Percentiles rank a stretch among this genome's conserved stretches.
These are phyloP conservation scores for Arthromyces matolae DNA, from an alignment of 768 basidiomycete genomes.

Conservation along the genomic window DNA sequence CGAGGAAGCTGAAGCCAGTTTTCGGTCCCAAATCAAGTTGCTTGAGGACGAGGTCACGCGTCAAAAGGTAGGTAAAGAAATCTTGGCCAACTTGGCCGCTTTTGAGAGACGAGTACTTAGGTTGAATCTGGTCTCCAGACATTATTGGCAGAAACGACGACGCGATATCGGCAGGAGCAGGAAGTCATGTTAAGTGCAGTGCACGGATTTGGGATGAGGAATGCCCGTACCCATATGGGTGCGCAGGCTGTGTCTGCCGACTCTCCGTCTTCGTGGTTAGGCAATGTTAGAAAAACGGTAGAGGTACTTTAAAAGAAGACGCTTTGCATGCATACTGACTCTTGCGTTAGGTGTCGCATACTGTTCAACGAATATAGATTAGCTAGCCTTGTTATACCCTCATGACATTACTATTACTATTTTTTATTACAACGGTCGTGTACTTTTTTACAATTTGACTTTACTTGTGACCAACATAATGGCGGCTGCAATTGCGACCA, in stretches of 20 bases:
- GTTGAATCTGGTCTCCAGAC: constrained; percentile 30
- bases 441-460: too few relatives aligned
- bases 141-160: constrained; percentile 49
- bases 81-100: neutral
- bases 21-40: constrained; percentile 60
- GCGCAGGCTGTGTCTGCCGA: constrained; percentile 45
- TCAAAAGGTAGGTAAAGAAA: constrained; percentile 41
- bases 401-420: constrained; percentile 11
- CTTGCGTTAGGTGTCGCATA: constrained; percentile 15
- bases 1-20: constrained; percentile 69
- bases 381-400: constrained; percentile 5
- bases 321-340: neutral
- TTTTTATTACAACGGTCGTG: too few relatives aligned
- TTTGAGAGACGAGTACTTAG: neutral
- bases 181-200: constrained; percentile 76
- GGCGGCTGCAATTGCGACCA: constrained; percentile 19
- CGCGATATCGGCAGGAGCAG: constrained; percentile 71
- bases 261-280: constrained; percentile 74
- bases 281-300: constrained; percentile 56
- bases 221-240: constrained; percentile 57
- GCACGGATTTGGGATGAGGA: constrained; percentile 66
- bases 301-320: constrained; percentile 14
- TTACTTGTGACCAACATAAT: constrained; percentile 5
- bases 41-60: constrained; percentile 61
- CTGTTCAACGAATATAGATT: constrained; percentile 15